These are phyloP conservation scores for Solanum megistacrolobum DNA, from an alignment of 257 asterid genomes.

Conservation along the genomic window DNA sequence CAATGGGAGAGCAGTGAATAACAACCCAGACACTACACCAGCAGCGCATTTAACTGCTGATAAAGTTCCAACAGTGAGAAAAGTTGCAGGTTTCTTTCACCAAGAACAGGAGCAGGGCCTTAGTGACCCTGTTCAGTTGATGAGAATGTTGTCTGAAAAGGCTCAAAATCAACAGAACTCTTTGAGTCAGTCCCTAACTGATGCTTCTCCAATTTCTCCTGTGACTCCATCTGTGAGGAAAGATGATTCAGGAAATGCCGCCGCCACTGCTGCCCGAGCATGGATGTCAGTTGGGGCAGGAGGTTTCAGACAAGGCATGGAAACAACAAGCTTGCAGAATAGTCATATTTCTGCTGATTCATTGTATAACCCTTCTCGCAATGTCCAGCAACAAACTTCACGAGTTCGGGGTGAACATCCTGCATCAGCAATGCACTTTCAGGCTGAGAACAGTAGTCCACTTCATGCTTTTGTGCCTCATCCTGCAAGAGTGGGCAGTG, in stretches of 20 bases:
- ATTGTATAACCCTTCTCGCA: slow-evolving; percentile 40
- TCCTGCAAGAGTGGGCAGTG: slow-evolving; percentile 35
- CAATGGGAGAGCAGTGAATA: slow-evolving; percentile 27
- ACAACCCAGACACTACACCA: slow-evolving; percentile 21
- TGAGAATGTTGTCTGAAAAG: slow-evolving; percentile 56
- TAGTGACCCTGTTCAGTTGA: slow-evolving; percentile 63
- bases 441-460: slow-evolving; percentile 27
- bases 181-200: slow-evolving; percentile 18
- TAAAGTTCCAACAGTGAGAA: slow-evolving; percentile 2
- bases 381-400: slow-evolving; percentile 36
- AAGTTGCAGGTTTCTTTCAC: slow-evolving; percentile 21
- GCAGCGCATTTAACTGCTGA: slow-evolving; percentile 17
- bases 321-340: slow-evolving; percentile 25
- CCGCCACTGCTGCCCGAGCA: slow-evolving; percentile 74
- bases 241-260: slow-evolving; percentile 49
- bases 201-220: slow-evolving; percentile 18
- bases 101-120: slow-evolving; percentile 50
- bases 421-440: slow-evolving; percentile 31
- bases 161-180: slow-evolving; percentile 47
- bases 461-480: slow-evolving; percentile 51
- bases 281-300: slow-evolving; percentile 96
- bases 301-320: slow-evolving; percentile 45
- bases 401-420: slow-evolving; percentile 45
- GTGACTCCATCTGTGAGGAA: slow-evolving; percentile 22
- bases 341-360: slow-evolving; percentile 48